Evolutionary conservation across 177 flowering plant species (phyloP), one percentile per base, ranked within the genome.

Genomic region (Vitis hybrid): DNA sequence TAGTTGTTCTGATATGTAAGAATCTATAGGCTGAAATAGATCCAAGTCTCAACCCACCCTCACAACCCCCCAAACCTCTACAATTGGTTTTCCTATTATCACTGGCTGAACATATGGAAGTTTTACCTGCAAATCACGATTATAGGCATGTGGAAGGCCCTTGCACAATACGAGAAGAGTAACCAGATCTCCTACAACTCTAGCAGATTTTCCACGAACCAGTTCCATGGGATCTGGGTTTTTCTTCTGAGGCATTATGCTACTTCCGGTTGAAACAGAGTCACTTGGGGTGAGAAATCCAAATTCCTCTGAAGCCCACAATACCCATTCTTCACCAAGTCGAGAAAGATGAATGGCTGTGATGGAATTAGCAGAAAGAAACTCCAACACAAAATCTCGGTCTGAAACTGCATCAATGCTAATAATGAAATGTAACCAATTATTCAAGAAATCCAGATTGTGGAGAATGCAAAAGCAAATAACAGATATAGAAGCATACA

Each of bases 151-250:
- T 70, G 98, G 98, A 76, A 96, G 99, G 34, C 98, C 99, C 79
- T 96, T 96, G 88, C 99, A 96, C 78, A 96, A 73, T 15, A 90
- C 88, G 56, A 96, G 93, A 75, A 96, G 88, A 15, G 91, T 87
- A 51, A 88, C 87, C 21, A 96, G 82, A 76, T 88, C 91, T 48
- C 97, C 98, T 11, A 96, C 78, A 68, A 92, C 89, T 83, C 98
- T 83, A 60, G 94, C 98, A 75, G 98, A 96, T 79, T 96, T 94
- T 72, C 98, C 99, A 59, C 99, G 95, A 65, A 96, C 98, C 73
- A 96, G 97, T 83, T 96, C 99, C 99, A 96, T 96, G 45, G 99
- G 99, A 81, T 96, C 99, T 60, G 99, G 99, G 66, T 96, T 96
- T 76, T 96, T 96, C 92, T 96, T 96, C 69, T 96, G 99, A 70